A percentile compares a stretch with the other conserved stretches of the same genome.
Conservation (phyloP, 495 filamentous ascomycete genomes). For the Apiosordaria backusii region DNA sequence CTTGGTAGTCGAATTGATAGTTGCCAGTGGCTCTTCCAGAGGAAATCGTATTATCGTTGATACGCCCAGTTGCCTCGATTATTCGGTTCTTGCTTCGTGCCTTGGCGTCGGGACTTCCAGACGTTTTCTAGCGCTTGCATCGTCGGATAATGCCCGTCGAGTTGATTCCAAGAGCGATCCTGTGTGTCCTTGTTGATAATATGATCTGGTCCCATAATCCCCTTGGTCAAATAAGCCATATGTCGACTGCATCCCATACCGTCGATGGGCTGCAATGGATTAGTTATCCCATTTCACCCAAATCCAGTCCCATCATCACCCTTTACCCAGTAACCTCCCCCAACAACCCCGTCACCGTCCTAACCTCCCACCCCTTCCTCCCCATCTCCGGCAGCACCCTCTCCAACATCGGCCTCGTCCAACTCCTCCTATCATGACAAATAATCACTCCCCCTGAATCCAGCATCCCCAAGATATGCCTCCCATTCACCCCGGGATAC, state of each 20-base stretch:
- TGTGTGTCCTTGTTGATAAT: not conserved
- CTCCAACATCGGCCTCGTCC: constrained; percentile 73
- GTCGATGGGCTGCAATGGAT: not conserved
- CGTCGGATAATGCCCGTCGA: not conserved
- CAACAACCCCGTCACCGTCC: constrained; percentile 64
- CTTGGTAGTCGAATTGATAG: too few relatives aligned
- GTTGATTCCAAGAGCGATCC: too few relatives aligned
- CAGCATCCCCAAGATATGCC: constrained; percentile 74
- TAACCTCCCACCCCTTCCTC: constrained; percentile 62
- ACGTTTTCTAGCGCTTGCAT: not conserved
- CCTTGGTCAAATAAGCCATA: not conserved
- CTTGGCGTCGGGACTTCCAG: too few relatives aligned
- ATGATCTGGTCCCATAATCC: not conserved
- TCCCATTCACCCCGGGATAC: constrained; percentile 65
- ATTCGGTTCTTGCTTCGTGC: too few relatives aligned
- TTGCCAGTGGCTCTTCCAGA: not conserved
- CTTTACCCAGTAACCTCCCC: constrained; percentile 29
- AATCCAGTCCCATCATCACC: too few relatives aligned
- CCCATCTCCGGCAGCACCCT: constrained; percentile 66
- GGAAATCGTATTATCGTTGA: too few relatives aligned
- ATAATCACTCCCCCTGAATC: constrained; percentile 72
- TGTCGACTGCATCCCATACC: not conserved
- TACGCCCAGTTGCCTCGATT: too few relatives aligned
- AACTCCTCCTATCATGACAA: constrained; percentile 75
- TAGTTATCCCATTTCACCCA: not conserved